phyloP scores from a whole-genome alignment of 2,329 filamentous ascomycete species.

The Ascochyta clinopodiicola region DNA sequence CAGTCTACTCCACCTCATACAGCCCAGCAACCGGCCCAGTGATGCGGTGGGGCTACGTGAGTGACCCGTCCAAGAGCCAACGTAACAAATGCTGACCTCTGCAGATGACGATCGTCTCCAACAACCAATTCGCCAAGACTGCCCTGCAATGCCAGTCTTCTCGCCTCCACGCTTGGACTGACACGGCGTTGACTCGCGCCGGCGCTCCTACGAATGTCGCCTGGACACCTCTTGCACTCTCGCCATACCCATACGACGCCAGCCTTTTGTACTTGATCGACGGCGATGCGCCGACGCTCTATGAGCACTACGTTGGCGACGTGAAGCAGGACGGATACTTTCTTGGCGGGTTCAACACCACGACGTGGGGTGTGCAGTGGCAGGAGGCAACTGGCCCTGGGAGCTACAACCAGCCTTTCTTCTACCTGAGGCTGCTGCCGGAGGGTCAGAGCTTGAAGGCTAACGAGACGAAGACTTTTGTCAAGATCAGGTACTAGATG shows the following conservation, averaged over 20 bases:
- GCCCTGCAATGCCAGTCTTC: constrained; percentile 21
- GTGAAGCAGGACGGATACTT: constrained; percentile 29
- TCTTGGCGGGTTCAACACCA: constrained; percentile 27
- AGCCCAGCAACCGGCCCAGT: constrained; percentile 14
- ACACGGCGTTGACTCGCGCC: constrained; percentile 17
- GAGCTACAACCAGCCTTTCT: constrained; percentile 19
- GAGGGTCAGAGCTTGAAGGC: constrained; percentile 15
- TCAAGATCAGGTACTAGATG: constrained; percentile 17
- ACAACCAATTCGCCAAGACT: constrained; percentile 24
- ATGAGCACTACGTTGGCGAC: constrained; percentile 28
- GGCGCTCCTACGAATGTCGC: constrained; percentile 16
- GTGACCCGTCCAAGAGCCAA: background rate
- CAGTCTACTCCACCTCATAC: constrained; percentile 15
- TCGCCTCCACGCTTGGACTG: constrained; percentile 16
- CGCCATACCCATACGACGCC: constrained; percentile 23
- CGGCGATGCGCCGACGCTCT: constrained; percentile 21
- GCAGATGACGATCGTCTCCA: constrained; percentile 26
- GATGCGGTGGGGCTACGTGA: constrained; percentile 25
- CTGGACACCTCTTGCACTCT: constrained; percentile 24
- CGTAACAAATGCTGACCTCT: background rate
- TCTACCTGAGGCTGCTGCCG: constrained; percentile 22
- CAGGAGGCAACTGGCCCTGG: constrained; percentile 5
- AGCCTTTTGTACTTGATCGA: constrained; percentile 25
- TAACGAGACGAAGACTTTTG: constrained; percentile 24
- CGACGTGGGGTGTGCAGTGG: constrained; percentile 31